phyloP scores from a whole-genome alignment of 2,329 filamentous ascomycete genomes.

The Hypoxylon sp. region DNA sequence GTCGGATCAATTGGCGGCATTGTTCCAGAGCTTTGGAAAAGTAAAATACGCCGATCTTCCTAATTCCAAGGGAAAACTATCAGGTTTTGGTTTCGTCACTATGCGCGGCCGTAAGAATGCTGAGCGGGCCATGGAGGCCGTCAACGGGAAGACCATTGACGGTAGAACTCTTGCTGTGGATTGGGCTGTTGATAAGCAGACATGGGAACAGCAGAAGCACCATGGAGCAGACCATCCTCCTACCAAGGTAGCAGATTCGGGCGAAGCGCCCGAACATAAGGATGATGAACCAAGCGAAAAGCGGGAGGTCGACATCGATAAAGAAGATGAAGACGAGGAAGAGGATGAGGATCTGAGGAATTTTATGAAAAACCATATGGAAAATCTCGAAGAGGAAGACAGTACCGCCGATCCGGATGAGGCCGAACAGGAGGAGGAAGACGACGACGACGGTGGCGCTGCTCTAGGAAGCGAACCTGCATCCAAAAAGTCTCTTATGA shows the following conservation, averaged over 20 bases:
- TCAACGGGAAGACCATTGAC: constrained; percentile 93
- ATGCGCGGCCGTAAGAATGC: constrained; percentile 91
- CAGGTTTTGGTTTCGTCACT: constrained; percentile 94
- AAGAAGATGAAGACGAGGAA: constrained; percentile 49
- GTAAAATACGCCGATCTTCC: constrained; percentile 90
- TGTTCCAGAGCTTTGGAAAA: constrained; percentile 92
- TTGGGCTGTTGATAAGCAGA: constrained; percentile 93
- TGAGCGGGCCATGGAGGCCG: constrained; percentile 83
- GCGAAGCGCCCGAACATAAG: constrained; percentile 56
- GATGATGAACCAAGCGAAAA: constrained; percentile 50
- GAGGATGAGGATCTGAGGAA: constrained; percentile 62
- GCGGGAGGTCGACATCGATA: constrained; percentile 40
- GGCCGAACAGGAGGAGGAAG: constrained; percentile 68
- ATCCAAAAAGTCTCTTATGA: constrained; percentile 56
- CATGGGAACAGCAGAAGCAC: constrained; percentile 81
- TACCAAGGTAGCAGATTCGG: constrained; percentile 49
- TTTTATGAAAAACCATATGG: constrained; percentile 65
- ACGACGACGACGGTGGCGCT: constrained; percentile 56
- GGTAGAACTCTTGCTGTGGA: constrained; percentile 92
- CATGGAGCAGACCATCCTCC: constrained; percentile 58
- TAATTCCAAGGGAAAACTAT: constrained; percentile 79
- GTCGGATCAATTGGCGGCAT: constrained; percentile 80
- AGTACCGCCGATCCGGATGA: constrained; percentile 65
- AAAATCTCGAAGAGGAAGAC: constrained; percentile 52
- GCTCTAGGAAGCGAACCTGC: constrained; percentile 51